phyloP scores from a whole-genome alignment of 2,329 filamentous ascomycete species.

The Cyphellophora attinorum region DNA sequence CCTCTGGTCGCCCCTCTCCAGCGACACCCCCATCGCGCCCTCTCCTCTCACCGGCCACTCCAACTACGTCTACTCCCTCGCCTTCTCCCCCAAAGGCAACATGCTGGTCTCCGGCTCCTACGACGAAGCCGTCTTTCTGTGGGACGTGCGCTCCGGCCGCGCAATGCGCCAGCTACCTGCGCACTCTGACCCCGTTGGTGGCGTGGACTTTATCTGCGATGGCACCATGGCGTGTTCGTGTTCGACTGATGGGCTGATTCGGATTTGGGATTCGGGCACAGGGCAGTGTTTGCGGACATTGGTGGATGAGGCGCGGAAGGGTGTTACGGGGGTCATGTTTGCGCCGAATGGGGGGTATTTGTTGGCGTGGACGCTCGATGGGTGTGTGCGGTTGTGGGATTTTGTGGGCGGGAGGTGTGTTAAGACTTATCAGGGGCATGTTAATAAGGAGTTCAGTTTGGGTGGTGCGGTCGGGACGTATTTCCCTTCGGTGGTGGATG shows the following conservation, averaged over 20 bases:
- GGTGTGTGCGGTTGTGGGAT: constrained; percentile 85
- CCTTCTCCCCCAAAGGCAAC: constrained; percentile 96
- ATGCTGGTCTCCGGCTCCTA: constrained; percentile 92
- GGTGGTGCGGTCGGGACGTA: constrained; percentile 72
- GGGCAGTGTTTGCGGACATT: constrained; percentile 92
- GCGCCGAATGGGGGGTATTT: constrained; percentile 90
- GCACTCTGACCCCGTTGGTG: constrained; percentile 87
- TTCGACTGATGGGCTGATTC: constrained; percentile 80
- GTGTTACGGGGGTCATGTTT: constrained; percentile 82
- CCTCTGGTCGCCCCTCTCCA: constrained; percentile 66
- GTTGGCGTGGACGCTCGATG: constrained; percentile 84
- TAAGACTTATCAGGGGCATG: constrained; percentile 94
- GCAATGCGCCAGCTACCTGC: constrained; percentile 87
- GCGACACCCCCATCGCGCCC: constrained; percentile 41
- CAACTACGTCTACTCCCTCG: constrained; percentile 89
- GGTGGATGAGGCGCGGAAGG: constrained; percentile 90
- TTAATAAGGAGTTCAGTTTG: constrained; percentile 76
- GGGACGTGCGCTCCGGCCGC: constrained; percentile 82
- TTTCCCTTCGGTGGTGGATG: constrained; percentile 5
- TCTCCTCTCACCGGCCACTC: constrained; percentile 70
- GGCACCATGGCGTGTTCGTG: constrained; percentile 89
- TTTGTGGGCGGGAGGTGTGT: constrained; percentile 85
- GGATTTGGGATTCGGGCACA: constrained; percentile 91
- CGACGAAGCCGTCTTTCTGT: constrained; percentile 93
- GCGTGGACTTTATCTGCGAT: constrained; percentile 86